Base-by-base conservation (phyloP, 1,284 basidiomycete genomes). In the Paramarasmius palmivorus region DNA sequence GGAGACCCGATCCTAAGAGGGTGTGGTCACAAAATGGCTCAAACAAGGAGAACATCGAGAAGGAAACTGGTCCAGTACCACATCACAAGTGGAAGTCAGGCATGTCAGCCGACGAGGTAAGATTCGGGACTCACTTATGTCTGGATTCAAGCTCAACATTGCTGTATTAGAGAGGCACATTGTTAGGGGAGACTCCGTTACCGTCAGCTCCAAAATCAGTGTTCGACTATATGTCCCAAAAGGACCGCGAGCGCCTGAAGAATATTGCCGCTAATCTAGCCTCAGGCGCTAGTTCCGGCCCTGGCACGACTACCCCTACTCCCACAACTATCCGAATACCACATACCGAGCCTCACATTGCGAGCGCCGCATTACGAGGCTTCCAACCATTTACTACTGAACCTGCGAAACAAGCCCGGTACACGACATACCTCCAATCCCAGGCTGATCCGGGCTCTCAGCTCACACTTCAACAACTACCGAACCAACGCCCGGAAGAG, bases 181-280 rank as follows among this genome's bases (percentile, higher is more conserved):
- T 91, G 7, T 76, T 99, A 0, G 95, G 96, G 45, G 96, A 98
- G 70, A 81, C 81, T 0, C 82, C 82, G 3, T 74, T 90, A 5
- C 81, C 86, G 1, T 74, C 84, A 1, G 83, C 83, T 36, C 81
- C 86, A 1, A 85, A 84, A 38, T 96, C 93, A 0, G 83, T 99
- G 2, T 95, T 95, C 64, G 94, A 98, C 46, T 98, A 89, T 68
- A 86, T 98, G 65, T 95, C 94, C 0, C 83, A 89, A 58, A 95
- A 95, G 66, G 93, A 95, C 61, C 81, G 84, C 49, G 93, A 96
- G 56, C 86, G 94, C 2, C 78, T 98, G 2, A 84, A 90, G 56
- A 79, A 81, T 9, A 78, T 90, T 23, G 74, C 84, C 12, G 68
- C 75, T 25, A 59, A 57, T 32, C 59, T 67, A 10, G 59, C 61